These are phyloP conservation scores for Penicillium sp. DNA, from an alignment of 2,329 filamentous ascomycete species.

Conservation along the genomic window DNA sequence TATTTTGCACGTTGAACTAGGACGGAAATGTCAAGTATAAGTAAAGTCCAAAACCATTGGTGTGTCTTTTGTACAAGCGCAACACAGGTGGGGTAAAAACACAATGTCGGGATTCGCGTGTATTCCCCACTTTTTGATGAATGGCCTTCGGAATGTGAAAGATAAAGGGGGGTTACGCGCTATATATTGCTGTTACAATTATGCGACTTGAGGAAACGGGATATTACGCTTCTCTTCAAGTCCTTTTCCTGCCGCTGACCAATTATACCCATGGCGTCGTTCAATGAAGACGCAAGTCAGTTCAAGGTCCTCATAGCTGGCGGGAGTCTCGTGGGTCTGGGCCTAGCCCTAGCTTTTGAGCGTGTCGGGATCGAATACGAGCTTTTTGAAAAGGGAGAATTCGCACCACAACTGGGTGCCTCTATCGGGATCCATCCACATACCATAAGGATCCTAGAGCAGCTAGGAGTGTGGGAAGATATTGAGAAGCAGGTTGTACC, in stretches of 20 bases:
- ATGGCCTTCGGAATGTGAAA: not conserved
- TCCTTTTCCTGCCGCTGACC: not conserved
- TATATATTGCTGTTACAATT: not conserved
- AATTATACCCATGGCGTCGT: not conserved
- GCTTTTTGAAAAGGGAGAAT: constrained; percentile 16
- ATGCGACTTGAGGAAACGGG: no score
- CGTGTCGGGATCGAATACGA: constrained; percentile 16
- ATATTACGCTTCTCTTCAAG: not conserved
- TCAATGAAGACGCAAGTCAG: not conserved
- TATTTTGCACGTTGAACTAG: not conserved
- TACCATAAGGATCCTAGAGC: constrained; percentile 12
- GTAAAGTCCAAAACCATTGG: not conserved
- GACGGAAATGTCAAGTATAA: not conserved
- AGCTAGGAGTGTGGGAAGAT: constrained; percentile 14
- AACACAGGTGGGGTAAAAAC: no score
- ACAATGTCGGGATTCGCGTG: not conserved
- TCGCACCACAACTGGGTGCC: constrained; percentile 9
- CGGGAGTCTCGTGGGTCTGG: constrained; percentile 14
- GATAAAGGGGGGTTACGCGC: not conserved
- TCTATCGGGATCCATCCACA: constrained; percentile 3
- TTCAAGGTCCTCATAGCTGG: constrained; percentile 17
- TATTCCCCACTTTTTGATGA: not conserved
- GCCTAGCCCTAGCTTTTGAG: constrained; percentile 12
- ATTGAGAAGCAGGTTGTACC: constrained; percentile 13
- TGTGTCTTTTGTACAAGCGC: not conserved